Base-by-base conservation (phyloP, 352 stramenopile species). In the Pythium aphanidermatum region DNA sequence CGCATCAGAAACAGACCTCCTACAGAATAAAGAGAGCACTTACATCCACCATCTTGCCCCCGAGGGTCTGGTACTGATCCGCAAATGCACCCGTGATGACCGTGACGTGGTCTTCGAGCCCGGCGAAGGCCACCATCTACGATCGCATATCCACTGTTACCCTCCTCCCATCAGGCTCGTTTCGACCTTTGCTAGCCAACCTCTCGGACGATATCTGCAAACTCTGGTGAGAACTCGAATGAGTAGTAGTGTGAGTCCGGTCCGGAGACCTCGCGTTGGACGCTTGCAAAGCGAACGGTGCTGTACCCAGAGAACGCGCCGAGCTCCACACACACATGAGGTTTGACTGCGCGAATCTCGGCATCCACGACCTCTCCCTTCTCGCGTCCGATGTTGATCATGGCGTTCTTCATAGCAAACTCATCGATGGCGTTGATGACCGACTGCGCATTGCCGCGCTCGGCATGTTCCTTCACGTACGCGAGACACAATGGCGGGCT, bases 221-320 rank as follows among this genome's bases (percentile, higher is more conserved):
- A 72, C 34, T 60, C 51, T 2, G 53, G 61, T 14, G 54, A 69
- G 58, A 54, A 69, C 46, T 74, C 61, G 40, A 71, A 75, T 9
- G 65, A 63, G 37, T 63, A 65, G 29, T 68, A 75, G 36, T 72
- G 58, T 41, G 46, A 55, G 23, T 46, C 16, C 16, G 46, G 33
- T 0, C 44, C 56, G 7, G 27, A 41, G 2, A 68, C 51, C 26
- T 68, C 47, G n/a, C 55, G 58, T 28, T 74, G 64, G 35, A 63
- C n/a, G 29, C 30, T 59, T 4, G 55, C 63, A 19, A 72, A 72
- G 23, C 63, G 58, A 37, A 72, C 63, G 21, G 59, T 47, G 32
- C 59, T 72, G 55, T 72, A 72, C 21, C 59, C 63, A 4, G 40
- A 51, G 30, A 57, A 72, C 0, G 21, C 59, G 2, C 63, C 59